Conservation (phyloP, 192 early-diverging fungal genomes). For the Podila epicladia region DNA sequence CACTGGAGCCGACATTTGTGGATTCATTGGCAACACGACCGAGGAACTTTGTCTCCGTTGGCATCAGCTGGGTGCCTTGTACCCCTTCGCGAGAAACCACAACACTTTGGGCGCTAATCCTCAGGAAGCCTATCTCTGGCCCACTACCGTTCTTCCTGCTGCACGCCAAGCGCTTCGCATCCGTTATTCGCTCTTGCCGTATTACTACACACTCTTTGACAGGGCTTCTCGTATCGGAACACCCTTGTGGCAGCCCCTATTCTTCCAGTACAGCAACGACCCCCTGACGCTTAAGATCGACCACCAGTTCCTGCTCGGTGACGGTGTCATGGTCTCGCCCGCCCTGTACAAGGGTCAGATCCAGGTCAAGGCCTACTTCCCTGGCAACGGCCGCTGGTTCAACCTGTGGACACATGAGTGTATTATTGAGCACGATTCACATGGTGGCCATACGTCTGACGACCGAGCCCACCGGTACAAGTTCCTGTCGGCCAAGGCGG, state of each 20-base stretch:
- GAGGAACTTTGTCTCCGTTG: constrained; percentile 75
- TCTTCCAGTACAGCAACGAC: constrained; percentile 60
- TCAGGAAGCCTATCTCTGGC: constrained; percentile 74
- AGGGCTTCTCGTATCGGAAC: constrained; percentile 59
- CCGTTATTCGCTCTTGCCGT: constrained; percentile 70
- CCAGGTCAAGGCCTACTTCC: constrained; percentile 70
- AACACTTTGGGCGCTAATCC: constrained; percentile 56
- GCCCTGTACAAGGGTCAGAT: constrained; percentile 58
- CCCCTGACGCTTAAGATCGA: constrained; percentile 55
- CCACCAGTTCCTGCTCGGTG: constrained; percentile 68
- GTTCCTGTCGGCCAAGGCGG: constrained; percentile 56
- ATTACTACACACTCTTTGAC: constrained; percentile 67
- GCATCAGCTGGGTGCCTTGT: constrained; percentile 70
- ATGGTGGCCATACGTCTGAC: not conserved
- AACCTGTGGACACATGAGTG: constrained; percentile 59
- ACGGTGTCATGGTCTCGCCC: constrained; percentile 66
- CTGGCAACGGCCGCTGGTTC: constrained; percentile 67
- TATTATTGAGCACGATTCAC: constrained; percentile 21
- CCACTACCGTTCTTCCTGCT: constrained; percentile 60
- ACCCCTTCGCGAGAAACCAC: constrained; percentile 73
- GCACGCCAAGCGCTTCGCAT: constrained; percentile 59
- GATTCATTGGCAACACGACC: constrained; percentile 66
- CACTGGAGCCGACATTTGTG: constrained; percentile 77
- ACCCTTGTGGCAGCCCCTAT: constrained; percentile 63
- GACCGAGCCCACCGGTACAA: constrained; percentile 23